phyloP scores from a whole-genome alignment of 2,329 filamentous ascomycete genomes.

The Ascochyta lentis region DNA sequence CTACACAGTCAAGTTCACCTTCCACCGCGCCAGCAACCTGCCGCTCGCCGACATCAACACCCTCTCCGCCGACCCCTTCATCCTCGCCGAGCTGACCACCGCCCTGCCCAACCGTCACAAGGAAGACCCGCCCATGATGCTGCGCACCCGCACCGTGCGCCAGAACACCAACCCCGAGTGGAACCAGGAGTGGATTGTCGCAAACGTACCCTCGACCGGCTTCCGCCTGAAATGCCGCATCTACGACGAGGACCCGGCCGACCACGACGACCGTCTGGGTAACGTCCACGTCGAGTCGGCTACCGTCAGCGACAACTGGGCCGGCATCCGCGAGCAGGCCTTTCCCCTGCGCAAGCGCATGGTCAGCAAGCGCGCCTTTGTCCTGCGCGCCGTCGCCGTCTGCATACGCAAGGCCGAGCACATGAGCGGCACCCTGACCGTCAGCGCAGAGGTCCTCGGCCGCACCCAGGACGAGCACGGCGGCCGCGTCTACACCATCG shows the following conservation, averaged over 20 bases:
- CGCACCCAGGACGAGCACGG: conserved; percentile 69
- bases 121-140: conserved; percentile 77
- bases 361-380: conserved; percentile 85
- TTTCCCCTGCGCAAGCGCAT: conserved; percentile 82
- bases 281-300: conserved; percentile 77
- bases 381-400: conserved; percentile 72
- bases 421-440: conserved; percentile 71
- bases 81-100: conserved; percentile 77
- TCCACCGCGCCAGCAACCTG: conserved; percentile 81
- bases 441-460: conserved; percentile 82
- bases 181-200: conserved; percentile 87
- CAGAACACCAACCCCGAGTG: conserved; percentile 77
- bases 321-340: conserved; percentile 67
- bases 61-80: conserved; percentile 82
- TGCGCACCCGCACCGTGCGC: conserved; percentile 78
- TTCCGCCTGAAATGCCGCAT: conserved; percentile 85
- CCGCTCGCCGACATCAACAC: conserved; percentile 81
- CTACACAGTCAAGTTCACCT: conserved; percentile 84
- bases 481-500: conserved; percentile 78
- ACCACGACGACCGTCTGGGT: conserved; percentile 86
- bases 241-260: conserved; percentile 87
- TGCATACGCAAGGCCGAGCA: conserved; percentile 67
- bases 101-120: conserved; percentile 78
- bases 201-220: conserved; percentile 80
- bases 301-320: conserved; percentile 69